phyloP scores from a whole-genome alignment of 78 protist genomes.

The Protostelium mycophagum region DNA sequence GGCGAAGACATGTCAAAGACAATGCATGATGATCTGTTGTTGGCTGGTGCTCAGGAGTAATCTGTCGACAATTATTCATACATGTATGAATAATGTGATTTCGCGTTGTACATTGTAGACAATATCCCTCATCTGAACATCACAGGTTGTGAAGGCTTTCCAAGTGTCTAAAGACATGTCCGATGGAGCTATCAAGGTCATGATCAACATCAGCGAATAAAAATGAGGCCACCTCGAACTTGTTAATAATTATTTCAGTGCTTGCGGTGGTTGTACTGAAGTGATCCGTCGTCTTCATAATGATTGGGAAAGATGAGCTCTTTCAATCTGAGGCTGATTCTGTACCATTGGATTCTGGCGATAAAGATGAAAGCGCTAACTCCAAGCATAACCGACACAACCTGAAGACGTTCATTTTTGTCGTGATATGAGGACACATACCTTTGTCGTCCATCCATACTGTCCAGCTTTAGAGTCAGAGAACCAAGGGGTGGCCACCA shows the following conservation, averaged over 20 bases:
- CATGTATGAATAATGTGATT: no score
- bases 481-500: background rate
- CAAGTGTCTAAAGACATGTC: background rate
- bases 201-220: background rate
- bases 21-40: no score
- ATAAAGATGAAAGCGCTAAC: background rate
- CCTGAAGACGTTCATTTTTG: background rate
- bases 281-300: background rate
- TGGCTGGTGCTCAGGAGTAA: no score
- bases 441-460: background rate
- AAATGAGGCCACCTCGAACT: background rate
- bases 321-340: background rate
- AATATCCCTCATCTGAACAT: background rate
- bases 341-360: background rate
- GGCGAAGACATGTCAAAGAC: no score
- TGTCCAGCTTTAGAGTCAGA: background rate
- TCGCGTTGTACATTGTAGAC: no score
- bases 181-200: background rate
- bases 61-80: no score
- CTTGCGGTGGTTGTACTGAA: background rate
- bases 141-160: background rate
- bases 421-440: background rate
- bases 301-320: background rate
- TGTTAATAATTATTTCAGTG: background rate
- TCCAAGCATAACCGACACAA: background rate